Conservation (phyloP, 768 basidiomycete species). For the Myochromella boudieri region DNA sequence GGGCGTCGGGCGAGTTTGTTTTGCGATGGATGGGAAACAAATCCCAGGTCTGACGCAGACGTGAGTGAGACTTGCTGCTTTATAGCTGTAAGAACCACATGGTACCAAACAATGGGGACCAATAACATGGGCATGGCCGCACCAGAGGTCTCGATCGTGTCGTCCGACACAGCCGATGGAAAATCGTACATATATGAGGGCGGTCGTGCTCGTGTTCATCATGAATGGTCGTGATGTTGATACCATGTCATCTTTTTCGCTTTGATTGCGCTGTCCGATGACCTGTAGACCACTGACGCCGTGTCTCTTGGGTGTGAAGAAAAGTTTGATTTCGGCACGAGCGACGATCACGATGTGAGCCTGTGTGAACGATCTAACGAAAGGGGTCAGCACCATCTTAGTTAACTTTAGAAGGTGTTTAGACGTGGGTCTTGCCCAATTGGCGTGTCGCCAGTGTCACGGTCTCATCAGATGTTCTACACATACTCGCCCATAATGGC, state of each 20-base stretch:
- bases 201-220: background rate
- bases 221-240: background rate
- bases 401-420: conserved; percentile 3
- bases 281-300: background rate
- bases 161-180: background rate
- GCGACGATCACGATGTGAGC: background rate
- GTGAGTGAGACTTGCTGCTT: conserved; percentile 1
- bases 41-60: background rate
- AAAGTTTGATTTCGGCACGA: background rate
- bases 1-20: background rate
- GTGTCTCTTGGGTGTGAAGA: background rate
- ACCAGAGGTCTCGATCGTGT: no score
- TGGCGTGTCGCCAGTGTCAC: background rate
- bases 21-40: background rate
- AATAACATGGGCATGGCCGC: no score
- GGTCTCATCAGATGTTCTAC: background rate
- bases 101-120: no score
- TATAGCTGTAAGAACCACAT: background rate
- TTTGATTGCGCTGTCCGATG: no score
- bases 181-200: no score
- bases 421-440: conserved; percentile 4
- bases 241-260: no score
- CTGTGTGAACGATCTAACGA: conserved; percentile 1
- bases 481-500: no score
- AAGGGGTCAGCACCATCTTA: background rate